Percentiles rank a stretch among this genome's conserved stretches.
phyloP scores from a whole-genome alignment of 305 asterid genomes.

The Solanum chacoense region DNA sequence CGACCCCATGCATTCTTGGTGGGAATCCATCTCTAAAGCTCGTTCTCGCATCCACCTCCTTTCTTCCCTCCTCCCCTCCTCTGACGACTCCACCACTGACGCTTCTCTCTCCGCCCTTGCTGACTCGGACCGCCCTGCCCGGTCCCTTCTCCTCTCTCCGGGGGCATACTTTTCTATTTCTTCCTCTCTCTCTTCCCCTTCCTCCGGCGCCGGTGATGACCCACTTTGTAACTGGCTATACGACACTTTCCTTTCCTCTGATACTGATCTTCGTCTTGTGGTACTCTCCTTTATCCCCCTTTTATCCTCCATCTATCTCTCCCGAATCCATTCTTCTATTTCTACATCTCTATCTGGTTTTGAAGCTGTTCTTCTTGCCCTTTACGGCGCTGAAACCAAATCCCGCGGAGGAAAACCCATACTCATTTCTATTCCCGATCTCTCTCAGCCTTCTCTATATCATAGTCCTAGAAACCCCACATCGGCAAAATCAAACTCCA shows the following conservation, averaged over 20 bases:
- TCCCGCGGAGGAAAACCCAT: slow-evolving; percentile 71
- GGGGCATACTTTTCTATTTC: slow-evolving; percentile 57
- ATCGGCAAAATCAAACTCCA: slow-evolving; percentile 26
- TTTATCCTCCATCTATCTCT: slow-evolving; percentile 51
- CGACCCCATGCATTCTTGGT: slow-evolving; percentile 88
- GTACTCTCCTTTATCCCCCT: slow-evolving; percentile 74
- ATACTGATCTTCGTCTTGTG: slow-evolving; percentile 73
- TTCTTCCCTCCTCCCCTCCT: slow-evolving; percentile 43
- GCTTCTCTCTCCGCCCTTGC: slow-evolving; percentile 45
- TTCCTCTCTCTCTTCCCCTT: slow-evolving; percentile 36
- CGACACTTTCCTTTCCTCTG: slow-evolving; percentile 73
- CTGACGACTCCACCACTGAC: slow-evolving; percentile 11
- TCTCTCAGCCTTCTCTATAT: slow-evolving; percentile 79
- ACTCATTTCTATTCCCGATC: slow-evolving; percentile 68
- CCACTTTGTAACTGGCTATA: slow-evolving; percentile 91
- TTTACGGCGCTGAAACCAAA: slow-evolving; percentile 70
- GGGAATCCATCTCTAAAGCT: slow-evolving; percentile 91
- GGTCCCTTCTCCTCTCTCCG: slow-evolving; percentile 79
- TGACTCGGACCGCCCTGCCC: slow-evolving; percentile 90
- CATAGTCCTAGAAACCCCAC: slow-evolving; percentile 51
- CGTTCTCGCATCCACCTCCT: slow-evolving; percentile 79
- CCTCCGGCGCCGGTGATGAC: slow-evolving; percentile 71
- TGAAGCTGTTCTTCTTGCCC: slow-evolving; percentile 76
- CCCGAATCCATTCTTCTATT: slow-evolving; percentile 52
- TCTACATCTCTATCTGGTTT: slow-evolving; percentile 59